Evolutionary conservation across 1,139 yeast genomes (phyloP), one percentile per base, ranked within the genome.

Genomic region (Saccharomyces hybrid): DNA sequence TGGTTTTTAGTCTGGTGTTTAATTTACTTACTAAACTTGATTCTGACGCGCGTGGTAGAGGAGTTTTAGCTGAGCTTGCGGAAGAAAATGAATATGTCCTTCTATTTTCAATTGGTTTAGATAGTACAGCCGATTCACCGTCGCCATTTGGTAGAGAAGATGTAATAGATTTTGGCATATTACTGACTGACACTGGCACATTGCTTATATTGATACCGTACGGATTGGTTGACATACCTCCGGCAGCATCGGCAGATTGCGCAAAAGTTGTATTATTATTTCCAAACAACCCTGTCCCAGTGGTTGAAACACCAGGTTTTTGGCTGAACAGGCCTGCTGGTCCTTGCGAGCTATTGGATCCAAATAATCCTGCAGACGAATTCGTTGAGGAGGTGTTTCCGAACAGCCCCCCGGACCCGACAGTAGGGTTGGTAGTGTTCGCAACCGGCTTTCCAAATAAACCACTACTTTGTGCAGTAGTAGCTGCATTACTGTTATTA

Each of bases 141-240:
- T 24, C 11, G 27, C 26, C 31, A 7, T 28, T 28, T 28, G 32
- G 9, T 7, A 28, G 21, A 28, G 32, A 26, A 47, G 32, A 27
- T 9, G 76, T 72, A 16, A 74, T 64, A 1, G 77, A 67, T 48
- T 69, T 71, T 16, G 77, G 77, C 64, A 74, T 67, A 12, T 64
- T 68, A n/a, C 69, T 66, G 26, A 71, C 62, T 34, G 63, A 59
- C 5, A 56, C 49, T 3, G 62, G 49, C 44, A 62, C 59, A 47
- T 65, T 67, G 19, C 54, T 57, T 11, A 66, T 51, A 34, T 65
- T 62, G 19, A 69, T 50, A 5, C 72, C 72, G 54, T 68, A 69
- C 8, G 71, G 71, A 52, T 68, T 65, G n/a, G 57, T 47, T 6
- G 57, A 21, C 16, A 42, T 31, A 27, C 26, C 44, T 24, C 28